A percentile compares a stretch with the other conserved stretches of the same genome.
These are phyloP conservation scores for Trypanosoma boissoni DNA, from an alignment of 208 protist genomes.

Conservation along the genomic window DNA sequence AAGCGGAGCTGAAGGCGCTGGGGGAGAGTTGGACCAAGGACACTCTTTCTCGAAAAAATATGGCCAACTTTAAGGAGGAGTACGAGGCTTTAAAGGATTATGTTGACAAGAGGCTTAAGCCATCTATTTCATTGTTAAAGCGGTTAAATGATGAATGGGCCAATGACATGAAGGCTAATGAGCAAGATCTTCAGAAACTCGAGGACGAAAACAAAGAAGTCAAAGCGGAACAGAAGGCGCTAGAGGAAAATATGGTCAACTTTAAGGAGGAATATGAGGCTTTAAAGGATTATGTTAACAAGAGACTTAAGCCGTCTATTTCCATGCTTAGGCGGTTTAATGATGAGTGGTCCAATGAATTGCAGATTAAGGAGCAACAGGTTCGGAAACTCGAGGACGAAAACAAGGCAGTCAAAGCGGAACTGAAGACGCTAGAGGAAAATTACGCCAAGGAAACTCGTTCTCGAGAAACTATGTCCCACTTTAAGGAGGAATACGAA, in stretches of 20 bases:
- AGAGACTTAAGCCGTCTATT: too few relatives aligned
- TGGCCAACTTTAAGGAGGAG: constrained; percentile 17
- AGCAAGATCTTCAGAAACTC: background rate
- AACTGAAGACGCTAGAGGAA: too few relatives aligned
- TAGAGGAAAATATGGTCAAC: background rate
- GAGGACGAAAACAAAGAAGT: background rate
- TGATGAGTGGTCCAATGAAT: too few relatives aligned
- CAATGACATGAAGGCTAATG: background rate
- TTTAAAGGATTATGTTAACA: too few relatives aligned
- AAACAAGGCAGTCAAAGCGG: background rate
- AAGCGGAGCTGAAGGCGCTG: constrained; percentile 30
- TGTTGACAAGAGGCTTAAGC: background rate
- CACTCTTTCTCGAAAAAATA: background rate
- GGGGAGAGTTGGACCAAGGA: too few relatives aligned
- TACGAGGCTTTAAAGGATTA: background rate
- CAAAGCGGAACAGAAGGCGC: background rate
- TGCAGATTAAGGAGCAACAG: background rate
- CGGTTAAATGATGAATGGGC: background rate
- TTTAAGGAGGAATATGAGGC: too few relatives aligned
- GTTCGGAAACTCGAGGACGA: background rate
- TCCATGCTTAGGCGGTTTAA: too few relatives aligned
- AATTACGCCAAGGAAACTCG: too few relatives aligned
- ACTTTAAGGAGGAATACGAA: constrained; percentile 17
- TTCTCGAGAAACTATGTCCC: background rate
- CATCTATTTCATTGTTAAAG: background rate